These are phyloP conservation scores for Microbotryum lychnidis-dioicae DNA, from an alignment of 1,284 basidiomycete genomes.

Conservation along the genomic window DNA sequence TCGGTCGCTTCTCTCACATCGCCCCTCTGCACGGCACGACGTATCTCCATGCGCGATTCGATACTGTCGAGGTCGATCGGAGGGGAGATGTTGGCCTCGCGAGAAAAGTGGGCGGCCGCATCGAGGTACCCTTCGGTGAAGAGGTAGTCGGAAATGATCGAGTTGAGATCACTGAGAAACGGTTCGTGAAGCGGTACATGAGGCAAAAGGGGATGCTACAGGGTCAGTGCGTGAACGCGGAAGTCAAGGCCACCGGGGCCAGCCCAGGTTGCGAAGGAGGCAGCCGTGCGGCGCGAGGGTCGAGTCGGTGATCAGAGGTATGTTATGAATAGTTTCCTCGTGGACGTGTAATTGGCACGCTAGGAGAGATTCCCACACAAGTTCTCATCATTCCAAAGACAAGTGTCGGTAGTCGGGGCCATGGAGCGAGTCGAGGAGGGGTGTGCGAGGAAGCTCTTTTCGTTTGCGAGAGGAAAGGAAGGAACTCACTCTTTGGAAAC, in stretches of 20 bases:
- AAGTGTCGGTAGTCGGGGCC: conserved; percentile 7
- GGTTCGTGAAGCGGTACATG: no score
- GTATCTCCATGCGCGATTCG: conserved; percentile 85
- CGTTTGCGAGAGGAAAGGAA: conserved; percentile 16
- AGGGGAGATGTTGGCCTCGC: conserved; percentile 68
- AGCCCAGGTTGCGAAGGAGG: not conserved
- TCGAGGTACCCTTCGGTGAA: conserved; percentile 95
- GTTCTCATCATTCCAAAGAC: conserved; percentile 44
- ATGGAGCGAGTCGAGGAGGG: conserved; percentile 23
- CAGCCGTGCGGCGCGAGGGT: not conserved
- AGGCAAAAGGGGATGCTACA: no score
- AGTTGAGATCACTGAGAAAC: conserved; percentile 52
- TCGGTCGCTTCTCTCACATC: conserved; percentile 91
- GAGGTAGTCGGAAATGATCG: conserved; percentile 95
- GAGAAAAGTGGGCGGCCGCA: conserved; percentile 86
- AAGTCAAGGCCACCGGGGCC: no score
- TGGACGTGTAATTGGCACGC: conserved; percentile 43
- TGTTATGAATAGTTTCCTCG: conserved; percentile 41
- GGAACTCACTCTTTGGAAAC: conserved; percentile 48
- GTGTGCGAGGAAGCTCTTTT: conserved; percentile 65
- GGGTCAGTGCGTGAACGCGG: not conserved
- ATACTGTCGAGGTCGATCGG: conserved; percentile 81
- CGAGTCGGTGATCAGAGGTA: conserved; percentile 42
- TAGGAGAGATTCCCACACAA: conserved; percentile 55
- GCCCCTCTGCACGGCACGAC: conserved; percentile 85